These are phyloP conservation scores for Blastocrithidia nonstop DNA, from an alignment of 208 protist genomes.

Conservation along the genomic window DNA sequence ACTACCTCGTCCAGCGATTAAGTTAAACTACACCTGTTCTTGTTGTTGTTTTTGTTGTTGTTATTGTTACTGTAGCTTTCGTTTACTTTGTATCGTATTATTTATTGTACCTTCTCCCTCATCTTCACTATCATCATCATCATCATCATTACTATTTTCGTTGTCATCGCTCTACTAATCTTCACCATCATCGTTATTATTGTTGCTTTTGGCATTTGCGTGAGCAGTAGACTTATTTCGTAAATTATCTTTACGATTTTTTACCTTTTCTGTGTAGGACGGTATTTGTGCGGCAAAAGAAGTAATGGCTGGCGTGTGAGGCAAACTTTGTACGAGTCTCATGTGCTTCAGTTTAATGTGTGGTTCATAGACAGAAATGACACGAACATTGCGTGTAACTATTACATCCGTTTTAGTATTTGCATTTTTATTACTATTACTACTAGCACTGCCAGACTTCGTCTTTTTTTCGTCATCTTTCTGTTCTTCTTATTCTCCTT, in stretches of 20 bases:
- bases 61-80: not conserved
- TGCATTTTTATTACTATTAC: slow-evolving; percentile 5
- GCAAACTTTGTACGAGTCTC: slow-evolving; percentile 34
- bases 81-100: no score
- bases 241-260: no score
- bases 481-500: slow-evolving; percentile 7
- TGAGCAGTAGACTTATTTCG: no score
- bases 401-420: not conserved
- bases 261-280: no score
- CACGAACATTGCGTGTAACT: slow-evolving; percentile 6
- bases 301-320: slow-evolving; percentile 50
- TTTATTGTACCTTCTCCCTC: no score
- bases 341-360: slow-evolving; percentile 37
- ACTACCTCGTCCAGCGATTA: slow-evolving; percentile 40
- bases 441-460: not conserved
- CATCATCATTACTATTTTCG: not conserved
- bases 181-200: no score
- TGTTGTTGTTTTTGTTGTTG: slow-evolving; percentile 13
- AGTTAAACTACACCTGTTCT: slow-evolving; percentile 40
- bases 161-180: no score
- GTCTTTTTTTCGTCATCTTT: slow-evolving; percentile 1
- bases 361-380: slow-evolving; percentile 43
- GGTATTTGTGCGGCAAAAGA: slow-evolving; percentile 24
- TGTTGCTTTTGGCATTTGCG: no score
- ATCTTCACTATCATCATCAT: not conserved